Conservation (phyloP, 2,329 filamentous ascomycete genomes). For the Alternaria metachromatica region DNA sequence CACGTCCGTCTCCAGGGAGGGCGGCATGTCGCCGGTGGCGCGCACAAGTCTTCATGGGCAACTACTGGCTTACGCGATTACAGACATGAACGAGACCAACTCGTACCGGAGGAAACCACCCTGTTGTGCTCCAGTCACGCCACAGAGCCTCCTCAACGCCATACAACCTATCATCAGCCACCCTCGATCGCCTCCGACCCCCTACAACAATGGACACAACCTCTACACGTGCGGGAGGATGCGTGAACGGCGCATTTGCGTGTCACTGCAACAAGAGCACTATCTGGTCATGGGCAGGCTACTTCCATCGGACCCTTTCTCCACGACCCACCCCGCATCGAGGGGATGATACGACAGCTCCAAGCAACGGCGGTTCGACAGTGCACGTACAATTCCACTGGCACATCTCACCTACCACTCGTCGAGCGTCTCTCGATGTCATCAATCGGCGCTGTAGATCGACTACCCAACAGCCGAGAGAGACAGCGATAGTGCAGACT, state of each 20-base stretch:
- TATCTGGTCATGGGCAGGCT: background rate
- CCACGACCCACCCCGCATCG: background rate
- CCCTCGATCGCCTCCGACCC: background rate
- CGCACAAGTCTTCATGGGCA: background rate
- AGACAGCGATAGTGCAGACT: too few species aligned
- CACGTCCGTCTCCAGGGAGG: too few species aligned
- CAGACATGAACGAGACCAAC: background rate
- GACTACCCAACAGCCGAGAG: background rate
- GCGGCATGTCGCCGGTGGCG: too few species aligned
- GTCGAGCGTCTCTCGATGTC: background rate
- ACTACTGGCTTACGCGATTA: background rate
- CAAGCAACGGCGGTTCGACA: background rate
- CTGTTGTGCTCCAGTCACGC: background rate
- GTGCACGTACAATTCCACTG: background rate
- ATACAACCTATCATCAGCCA: background rate
- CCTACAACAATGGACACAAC: background rate
- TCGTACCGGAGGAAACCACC: background rate
- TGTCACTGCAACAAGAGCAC: background rate
- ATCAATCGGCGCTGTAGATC: background rate
- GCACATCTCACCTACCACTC: background rate
- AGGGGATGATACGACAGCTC: background rate
- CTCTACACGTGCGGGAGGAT: background rate
- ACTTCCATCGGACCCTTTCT: too few species aligned
- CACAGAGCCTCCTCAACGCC: background rate
- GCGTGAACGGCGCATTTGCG: background rate